A percentile compares a stretch with the other conserved stretches of the same genome.
phyloP scores from a whole-genome alignment of 1,284 basidiomycete genomes.

The Puccinia coronata region DNA sequence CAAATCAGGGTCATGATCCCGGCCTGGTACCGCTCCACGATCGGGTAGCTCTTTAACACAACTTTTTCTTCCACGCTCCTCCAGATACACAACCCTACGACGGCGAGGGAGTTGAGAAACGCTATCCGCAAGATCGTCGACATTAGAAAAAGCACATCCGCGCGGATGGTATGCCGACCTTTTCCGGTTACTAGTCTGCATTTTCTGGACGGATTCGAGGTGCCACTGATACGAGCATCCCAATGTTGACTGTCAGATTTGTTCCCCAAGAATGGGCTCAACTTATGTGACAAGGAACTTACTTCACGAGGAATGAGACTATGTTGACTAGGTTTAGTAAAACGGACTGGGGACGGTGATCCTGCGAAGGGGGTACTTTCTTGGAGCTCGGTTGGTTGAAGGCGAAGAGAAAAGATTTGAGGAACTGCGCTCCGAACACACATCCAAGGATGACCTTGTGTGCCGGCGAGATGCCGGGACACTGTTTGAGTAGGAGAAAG shows the following conservation, averaged over 20 bases:
- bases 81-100: conserved; percentile 29
- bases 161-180: conserved; percentile 16
- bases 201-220: not conserved
- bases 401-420: not conserved
- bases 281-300: not conserved
- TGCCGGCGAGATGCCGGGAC: not conserved
- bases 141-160: conserved; percentile 45
- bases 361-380: not conserved
- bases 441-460: not conserved
- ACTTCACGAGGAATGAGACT: not conserved
- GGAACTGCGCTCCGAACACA: not conserved
- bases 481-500: not conserved
- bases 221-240: not conserved
- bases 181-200: not conserved
- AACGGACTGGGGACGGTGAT: not conserved
- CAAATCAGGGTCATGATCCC: not conserved
- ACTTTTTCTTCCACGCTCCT: not conserved
- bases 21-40: not conserved
- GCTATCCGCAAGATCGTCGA: conserved; percentile 33
- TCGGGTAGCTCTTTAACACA: not conserved
- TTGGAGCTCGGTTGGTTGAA: not conserved
- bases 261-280: too few species aligned
- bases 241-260: too few species aligned
- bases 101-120: conserved; percentile 52
- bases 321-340: not conserved